Evolutionary conservation across 2,329 filamentous ascomycete species (phyloP).

Genomic region (Beauveria brongniartii): DNA sequence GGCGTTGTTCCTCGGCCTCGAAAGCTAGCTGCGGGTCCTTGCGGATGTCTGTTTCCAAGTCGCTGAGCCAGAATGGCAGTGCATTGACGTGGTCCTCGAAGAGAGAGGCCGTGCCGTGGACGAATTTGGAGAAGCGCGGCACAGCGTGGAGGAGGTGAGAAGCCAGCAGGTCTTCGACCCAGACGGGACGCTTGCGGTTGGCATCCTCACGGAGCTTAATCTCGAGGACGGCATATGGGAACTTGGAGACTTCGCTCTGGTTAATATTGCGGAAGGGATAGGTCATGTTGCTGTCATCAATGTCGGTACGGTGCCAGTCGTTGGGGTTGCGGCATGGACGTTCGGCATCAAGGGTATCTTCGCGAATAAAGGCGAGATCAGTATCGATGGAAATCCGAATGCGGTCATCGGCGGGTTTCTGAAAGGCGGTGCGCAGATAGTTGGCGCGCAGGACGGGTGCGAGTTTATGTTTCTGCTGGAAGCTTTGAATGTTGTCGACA

Average conservation of each 20-base stretch:
- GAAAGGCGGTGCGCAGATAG: slow-evolving; percentile 90
- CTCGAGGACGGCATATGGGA: slow-evolving; percentile 85
- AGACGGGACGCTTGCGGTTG: slow-evolving; percentile 63
- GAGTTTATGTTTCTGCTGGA: slow-evolving; percentile 68
- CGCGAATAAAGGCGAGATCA: slow-evolving; percentile 77
- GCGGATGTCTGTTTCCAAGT: slow-evolving; percentile 87
- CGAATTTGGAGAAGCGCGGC: slow-evolving; percentile 92
- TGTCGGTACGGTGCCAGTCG: slow-evolving; percentile 86
- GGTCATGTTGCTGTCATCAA: slow-evolving; percentile 73
- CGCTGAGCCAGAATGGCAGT: slow-evolving; percentile 90
- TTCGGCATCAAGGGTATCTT: slow-evolving; percentile 67
- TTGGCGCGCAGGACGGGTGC: slow-evolving; percentile 85
- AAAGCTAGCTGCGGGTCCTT: slow-evolving; percentile 87
- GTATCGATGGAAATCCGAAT: slow-evolving; percentile 92
- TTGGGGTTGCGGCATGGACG: slow-evolving; percentile 83
- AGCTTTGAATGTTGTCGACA: slow-evolving; percentile 69
- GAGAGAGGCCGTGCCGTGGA: slow-evolving; percentile 82
- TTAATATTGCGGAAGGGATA: slow-evolving; percentile 84
- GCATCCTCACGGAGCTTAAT: slow-evolving; percentile 73
- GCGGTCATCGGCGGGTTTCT: slow-evolving; percentile 85
- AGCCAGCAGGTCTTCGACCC: slow-evolving; percentile 85
- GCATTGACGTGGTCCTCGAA: slow-evolving; percentile 96
- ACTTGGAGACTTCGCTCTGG: slow-evolving; percentile 83
- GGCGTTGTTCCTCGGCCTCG: slow-evolving; percentile 80
- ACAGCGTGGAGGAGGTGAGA: slow-evolving; percentile 88